phyloP scores from a whole-genome alignment of 768 basidiomycete species.

The Mycena capillaripes region DNA sequence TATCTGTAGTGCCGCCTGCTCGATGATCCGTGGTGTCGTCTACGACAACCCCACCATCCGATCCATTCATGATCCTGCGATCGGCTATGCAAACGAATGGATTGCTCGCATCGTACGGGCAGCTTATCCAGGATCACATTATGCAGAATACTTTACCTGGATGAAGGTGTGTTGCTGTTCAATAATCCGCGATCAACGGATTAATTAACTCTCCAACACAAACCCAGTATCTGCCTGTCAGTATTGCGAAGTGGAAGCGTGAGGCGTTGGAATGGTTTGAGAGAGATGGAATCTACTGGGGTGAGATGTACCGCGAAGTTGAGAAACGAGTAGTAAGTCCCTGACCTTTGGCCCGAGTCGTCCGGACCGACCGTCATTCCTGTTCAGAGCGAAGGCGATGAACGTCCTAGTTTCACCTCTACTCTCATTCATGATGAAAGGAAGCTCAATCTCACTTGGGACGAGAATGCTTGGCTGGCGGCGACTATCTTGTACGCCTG shows the following conservation, averaged over 20 bases:
- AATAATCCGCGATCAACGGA: no score
- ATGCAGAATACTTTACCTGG: slow-evolving; percentile 52
- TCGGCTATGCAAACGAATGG: slow-evolving; percentile 38
- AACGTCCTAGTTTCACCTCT: not conserved
- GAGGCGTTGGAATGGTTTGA: slow-evolving; percentile 30
- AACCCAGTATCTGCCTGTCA: slow-evolving; percentile 41
- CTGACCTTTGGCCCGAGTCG: not conserved
- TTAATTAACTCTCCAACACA: no score
- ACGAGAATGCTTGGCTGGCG: slow-evolving; percentile 49
- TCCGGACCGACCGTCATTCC: not conserved
- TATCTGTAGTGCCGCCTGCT: not conserved
- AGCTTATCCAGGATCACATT: slow-evolving; percentile 48
- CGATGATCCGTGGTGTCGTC: not conserved
- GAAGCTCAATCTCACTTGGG: slow-evolving; percentile 8
- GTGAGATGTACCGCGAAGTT: slow-evolving; percentile 25
- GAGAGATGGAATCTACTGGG: slow-evolving; percentile 29
- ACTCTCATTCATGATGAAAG: slow-evolving; percentile 2
- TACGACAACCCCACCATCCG: slow-evolving; percentile 22
- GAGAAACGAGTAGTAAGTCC: slow-evolving; percentile 6
- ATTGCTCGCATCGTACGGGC: slow-evolving; percentile 45
- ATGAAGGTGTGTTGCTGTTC: slow-evolving; percentile 34
- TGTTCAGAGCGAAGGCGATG: not conserved
- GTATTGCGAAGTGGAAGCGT: slow-evolving; percentile 41
- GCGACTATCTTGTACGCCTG: slow-evolving; percentile 44
- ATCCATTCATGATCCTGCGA: slow-evolving; percentile 27